phyloP scores from a whole-genome alignment of 257 asterid genomes.

The Scutellaria galericulata region DNA sequence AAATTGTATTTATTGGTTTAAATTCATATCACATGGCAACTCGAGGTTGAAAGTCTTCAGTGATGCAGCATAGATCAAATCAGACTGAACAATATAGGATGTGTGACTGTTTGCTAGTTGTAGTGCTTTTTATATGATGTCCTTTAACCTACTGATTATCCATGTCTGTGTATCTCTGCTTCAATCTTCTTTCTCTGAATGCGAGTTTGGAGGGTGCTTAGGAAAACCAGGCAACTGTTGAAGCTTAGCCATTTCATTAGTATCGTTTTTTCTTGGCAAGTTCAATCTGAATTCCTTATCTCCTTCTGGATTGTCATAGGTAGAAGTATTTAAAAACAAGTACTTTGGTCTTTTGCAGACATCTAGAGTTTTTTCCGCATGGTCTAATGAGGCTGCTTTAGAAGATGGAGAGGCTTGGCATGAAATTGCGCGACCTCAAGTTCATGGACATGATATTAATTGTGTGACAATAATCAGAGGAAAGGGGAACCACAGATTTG shows the following conservation, averaged over 20 bases:
- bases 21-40: too few species aligned
- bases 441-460: slow-evolving; percentile 95
- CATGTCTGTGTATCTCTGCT: background rate
- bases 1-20: too few species aligned
- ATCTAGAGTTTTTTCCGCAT: slow-evolving; percentile 78
- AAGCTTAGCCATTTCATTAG: background rate
- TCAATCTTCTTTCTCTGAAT: background rate
- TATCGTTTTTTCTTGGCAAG: background rate
- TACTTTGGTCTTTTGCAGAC: slow-evolving; percentile 61
- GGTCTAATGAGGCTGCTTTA: slow-evolving; percentile 44
- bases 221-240: background rate
- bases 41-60: too few species aligned
- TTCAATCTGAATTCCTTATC: slow-evolving; percentile 2
- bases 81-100: too few species aligned
- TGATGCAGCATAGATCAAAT: too few species aligned
- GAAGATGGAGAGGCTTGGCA: slow-evolving; percentile 74
- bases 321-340: slow-evolving; percentile 15
- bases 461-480: slow-evolving; percentile 78
- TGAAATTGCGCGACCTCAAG: slow-evolving; percentile 99
- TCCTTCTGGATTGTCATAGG: slow-evolving; percentile 14
- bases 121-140: too few species aligned
- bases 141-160: too few species aligned
- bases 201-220: slow-evolving; percentile 3
- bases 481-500: slow-evolving; percentile 88
- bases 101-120: too few species aligned